These are phyloP conservation scores for Aspergillus cristatus DNA, from an alignment of 495 filamentous ascomycete species.

Conservation along the genomic window DNA sequence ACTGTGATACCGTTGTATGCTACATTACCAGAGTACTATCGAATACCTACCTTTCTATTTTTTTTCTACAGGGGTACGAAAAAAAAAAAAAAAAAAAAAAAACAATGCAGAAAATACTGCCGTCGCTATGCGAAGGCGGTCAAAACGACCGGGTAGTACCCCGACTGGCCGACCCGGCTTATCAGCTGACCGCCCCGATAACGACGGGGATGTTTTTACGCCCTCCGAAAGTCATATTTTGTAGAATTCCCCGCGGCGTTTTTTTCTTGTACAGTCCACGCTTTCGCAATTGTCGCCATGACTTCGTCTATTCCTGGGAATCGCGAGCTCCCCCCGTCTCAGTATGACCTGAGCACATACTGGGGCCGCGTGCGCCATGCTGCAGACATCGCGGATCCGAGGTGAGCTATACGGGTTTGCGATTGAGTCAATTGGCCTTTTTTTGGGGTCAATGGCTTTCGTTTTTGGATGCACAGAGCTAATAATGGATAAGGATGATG, in stretches of 20 bases:
- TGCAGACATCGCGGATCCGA: slow-evolving; percentile 84
- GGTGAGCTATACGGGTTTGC: slow-evolving; percentile 44
- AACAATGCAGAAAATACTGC: too few relatives aligned
- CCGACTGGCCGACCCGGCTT: slow-evolving; percentile 8
- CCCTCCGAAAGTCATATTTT: too few relatives aligned
- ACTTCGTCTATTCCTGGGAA: slow-evolving; percentile 81
- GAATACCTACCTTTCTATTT: too few relatives aligned
- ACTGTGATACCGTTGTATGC: slow-evolving; percentile 1
- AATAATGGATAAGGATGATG: slow-evolving; percentile 47
- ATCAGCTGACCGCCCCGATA: slow-evolving; percentile 36
- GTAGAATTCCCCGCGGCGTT: too few relatives aligned
- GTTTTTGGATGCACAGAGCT: background rate
- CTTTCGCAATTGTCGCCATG: slow-evolving; percentile 40
- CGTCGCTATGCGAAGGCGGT: background rate
- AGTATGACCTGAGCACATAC: slow-evolving; percentile 87
- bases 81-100: too few relatives aligned
- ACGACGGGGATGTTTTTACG: slow-evolving; percentile 16
- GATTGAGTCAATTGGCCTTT: too few relatives aligned
- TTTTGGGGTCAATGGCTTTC: background rate
- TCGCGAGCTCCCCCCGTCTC: slow-evolving; percentile 78
- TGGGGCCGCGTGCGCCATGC: slow-evolving; percentile 91
- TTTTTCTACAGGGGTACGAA: too few relatives aligned
- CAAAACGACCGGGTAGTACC: background rate
- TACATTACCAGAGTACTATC: background rate
- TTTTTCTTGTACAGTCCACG: background rate